Evolutionary conservation across 2,329 filamentous ascomycete genomes (phyloP), one percentile per base, ranked within the genome.

Genomic region (Chrysosphaeria jannelii): DNA sequence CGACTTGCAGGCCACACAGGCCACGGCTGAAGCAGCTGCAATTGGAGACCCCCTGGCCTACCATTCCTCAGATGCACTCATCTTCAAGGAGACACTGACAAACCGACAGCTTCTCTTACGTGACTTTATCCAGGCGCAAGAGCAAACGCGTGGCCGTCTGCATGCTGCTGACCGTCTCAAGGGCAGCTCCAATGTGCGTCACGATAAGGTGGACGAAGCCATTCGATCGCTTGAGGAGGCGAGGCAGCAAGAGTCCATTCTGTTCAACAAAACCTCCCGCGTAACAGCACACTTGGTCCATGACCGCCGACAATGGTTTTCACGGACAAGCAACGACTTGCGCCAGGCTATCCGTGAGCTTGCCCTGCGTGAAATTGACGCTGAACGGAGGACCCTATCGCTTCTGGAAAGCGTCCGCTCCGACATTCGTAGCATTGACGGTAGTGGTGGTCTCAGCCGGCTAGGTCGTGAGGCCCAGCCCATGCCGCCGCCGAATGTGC

Each of bases 201-300:
- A 71, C 17, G 85, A 97, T 39, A 97, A 93, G 48, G 85, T 93
- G 14, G 85, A 97, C 40, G 85, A 97, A 45, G 85, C 85, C n/a
- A 88, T 97, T 36, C 57, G 65, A 10, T 61, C 76, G 4, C 57
- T 93, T 4, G 78, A 90, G 31, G 85, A 93, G 38, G 85, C 85
- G 4, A 59, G 70, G 26, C 66, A 59, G 31, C 64, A 72, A 33
- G 85, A 97, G 45, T 51, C 64, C 9, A 72, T 78, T 36, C 59
- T 97, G 13, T 60, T 63, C 29, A 63, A 72, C 35, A 91, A 90
- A 48, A 88, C 78, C 0, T 65, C 76, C 30, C 63, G 75, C 22
- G 81, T 97, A 7, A 93, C 85, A 0, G 55, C 67, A 22, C 91
- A 90, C 40, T 57, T 97, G 2, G 56, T 91, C 2, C 59, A 70